Evolutionary conservation across 768 basidiomycete genomes (phyloP).

Genomic region (Boletus fagicola): DNA sequence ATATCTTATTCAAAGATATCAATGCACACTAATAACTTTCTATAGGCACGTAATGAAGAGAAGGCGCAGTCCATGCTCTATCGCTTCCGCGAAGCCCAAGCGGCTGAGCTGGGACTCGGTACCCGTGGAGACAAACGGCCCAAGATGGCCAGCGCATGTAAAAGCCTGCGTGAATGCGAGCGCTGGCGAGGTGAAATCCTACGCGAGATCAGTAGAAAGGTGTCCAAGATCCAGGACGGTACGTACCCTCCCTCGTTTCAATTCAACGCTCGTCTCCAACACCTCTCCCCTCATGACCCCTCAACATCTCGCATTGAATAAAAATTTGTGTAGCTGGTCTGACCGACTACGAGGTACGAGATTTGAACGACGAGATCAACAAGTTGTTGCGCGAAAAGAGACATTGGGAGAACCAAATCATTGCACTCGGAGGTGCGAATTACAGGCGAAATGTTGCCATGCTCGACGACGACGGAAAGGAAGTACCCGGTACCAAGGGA

Average conservation of each 20-base stretch:
- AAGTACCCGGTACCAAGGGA: slow-evolving; percentile 94
- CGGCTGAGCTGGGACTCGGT: slow-evolving; percentile 90
- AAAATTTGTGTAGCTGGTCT: slow-evolving; percentile 64
- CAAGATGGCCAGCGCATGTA: slow-evolving; percentile 88
- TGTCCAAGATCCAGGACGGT: slow-evolving; percentile 98
- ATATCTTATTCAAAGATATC: too few species aligned
- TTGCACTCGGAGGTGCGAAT: slow-evolving; percentile 94
- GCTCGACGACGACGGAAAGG: slow-evolving; percentile 92
- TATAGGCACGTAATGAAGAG: slow-evolving; percentile 94
- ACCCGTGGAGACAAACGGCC: slow-evolving; percentile 84
- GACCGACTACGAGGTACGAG: slow-evolving; percentile 93
- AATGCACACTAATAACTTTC: not conserved
- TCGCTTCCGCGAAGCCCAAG: slow-evolving; percentile 95
- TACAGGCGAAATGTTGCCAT: slow-evolving; percentile 92
- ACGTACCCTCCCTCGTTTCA: slow-evolving; percentile 27
- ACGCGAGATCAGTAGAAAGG: slow-evolving; percentile 92
- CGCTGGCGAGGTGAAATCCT: slow-evolving; percentile 95
- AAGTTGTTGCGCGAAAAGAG: slow-evolving; percentile 90
- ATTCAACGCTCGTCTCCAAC: not conserved
- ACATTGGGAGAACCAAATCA: slow-evolving; percentile 98
- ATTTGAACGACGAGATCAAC: slow-evolving; percentile 98
- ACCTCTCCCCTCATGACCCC: not conserved
- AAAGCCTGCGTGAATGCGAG: slow-evolving; percentile 90
- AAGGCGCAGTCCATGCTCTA: slow-evolving; percentile 96
- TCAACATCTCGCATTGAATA: not conserved